Evolutionary conservation across 2,329 filamentous ascomycete genomes (phyloP).

Genomic region (Colletotrichum sp.): DNA sequence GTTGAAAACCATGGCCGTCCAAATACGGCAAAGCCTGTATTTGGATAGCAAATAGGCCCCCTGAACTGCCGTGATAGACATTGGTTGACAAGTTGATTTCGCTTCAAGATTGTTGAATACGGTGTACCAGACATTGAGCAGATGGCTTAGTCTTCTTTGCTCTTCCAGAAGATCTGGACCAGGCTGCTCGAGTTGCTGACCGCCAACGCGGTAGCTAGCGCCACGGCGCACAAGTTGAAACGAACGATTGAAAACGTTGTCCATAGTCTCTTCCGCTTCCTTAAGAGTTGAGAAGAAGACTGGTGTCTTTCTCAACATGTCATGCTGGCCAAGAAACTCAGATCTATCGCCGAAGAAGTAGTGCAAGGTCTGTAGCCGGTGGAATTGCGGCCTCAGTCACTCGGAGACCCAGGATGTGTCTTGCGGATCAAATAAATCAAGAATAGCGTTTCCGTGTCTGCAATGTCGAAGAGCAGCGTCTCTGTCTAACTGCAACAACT

Average conservation of each 20-base stretch:
- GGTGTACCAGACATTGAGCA: neutral
- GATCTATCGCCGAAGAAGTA: neutral
- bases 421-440: neutral
- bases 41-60: neutral
- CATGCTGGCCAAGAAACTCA: slow-evolving; percentile 15
- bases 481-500: slow-evolving; percentile 54
- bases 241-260: slow-evolving; percentile 29
- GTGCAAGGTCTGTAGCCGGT: neutral
- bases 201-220: slow-evolving; percentile 29
- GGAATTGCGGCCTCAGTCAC: slow-evolving; percentile 2
- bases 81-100: neutral
- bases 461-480: slow-evolving; percentile 43
- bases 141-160: neutral
- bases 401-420: neutral
- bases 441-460: slow-evolving; percentile 2
- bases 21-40: neutral
- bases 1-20: neutral
- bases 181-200: neutral
- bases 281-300: slow-evolving; percentile 13
- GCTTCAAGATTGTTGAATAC: slow-evolving; percentile 27
- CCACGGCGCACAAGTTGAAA: slow-evolving; percentile 33
- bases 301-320: neutral
- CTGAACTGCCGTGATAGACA: neutral
- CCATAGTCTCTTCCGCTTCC: slow-evolving; percentile 35
- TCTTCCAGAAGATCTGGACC: slow-evolving; percentile 17